Evolutionary conservation across 2,329 filamentous ascomycete species (phyloP), one percentile per base, ranked within the genome.

Genomic region (Ceratocystis eucalypticola): DNA sequence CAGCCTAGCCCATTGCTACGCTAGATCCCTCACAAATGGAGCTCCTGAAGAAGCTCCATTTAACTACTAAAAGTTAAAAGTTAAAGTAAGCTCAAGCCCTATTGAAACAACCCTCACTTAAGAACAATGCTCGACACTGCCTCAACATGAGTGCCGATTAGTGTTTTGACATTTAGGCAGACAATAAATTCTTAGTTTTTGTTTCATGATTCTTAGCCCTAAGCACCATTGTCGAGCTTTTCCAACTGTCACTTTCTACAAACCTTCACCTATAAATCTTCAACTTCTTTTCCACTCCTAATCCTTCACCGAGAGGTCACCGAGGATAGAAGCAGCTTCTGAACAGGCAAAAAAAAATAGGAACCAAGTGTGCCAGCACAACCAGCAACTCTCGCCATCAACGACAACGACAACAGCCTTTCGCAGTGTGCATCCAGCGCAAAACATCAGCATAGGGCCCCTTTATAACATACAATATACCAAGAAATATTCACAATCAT

Each of bases 401-500:
- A 25, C 59, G 22, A 33, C 33, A 20, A 62, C 59, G 6, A 46
- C 55, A 41, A 25, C 55, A n/a, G 33, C 12, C 37, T 12, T 12
- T 41, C 10, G 37, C 37, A 12, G 37, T 41, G 37, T 41, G 37
- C 37, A 41, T 33, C 30, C 28, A n/a, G 55, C 5, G 33, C 30
- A 10, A 17, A 25, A 53, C n/a, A 59, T 1, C 3, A 28, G 7
- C 28, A 15, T 15, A 55, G 25, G 25, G n/a, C 17, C 15, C 12
- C 5, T 10, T 30, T 2, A n/a, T n/a, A 59, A n/a, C 28, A 10
- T 20, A 20, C 4, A 59, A 7, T 30, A 59, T 59, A 15, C 10
- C 7, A 10, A 37, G 17, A 37, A 55, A 62, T 1, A 28, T 55
- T 25, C 53, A 30, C 69, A 73, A 83, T 76, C 65, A 89, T 92